These are phyloP conservation scores for Dendryphion nanum DNA, from an alignment of 2,329 filamentous ascomycete genomes.

Conservation along the genomic window DNA sequence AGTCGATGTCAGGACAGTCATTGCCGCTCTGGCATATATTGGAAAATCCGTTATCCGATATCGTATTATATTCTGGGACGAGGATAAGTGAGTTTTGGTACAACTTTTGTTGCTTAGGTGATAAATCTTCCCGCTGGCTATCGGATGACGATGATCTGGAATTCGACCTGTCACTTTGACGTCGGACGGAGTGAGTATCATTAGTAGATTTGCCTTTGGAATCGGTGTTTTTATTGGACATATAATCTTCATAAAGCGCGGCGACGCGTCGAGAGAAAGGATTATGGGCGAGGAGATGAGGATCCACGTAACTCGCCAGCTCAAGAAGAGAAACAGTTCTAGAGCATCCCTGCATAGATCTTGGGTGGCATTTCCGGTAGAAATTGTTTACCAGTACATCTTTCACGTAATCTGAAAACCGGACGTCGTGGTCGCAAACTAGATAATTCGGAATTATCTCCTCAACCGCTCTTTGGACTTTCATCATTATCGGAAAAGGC, in stretches of 20 bases:
- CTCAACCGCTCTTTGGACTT: conserved; percentile 10
- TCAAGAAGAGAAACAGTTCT: not conserved
- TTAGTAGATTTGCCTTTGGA: too few species aligned
- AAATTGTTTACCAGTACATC: not conserved
- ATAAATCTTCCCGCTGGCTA: too few species aligned
- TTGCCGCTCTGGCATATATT: not conserved
- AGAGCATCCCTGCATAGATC: not conserved
- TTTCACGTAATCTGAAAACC: conserved; percentile 4
- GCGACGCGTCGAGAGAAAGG: not conserved
- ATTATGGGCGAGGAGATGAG: not conserved
- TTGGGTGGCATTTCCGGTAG: not conserved
- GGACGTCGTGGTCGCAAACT: too few species aligned
- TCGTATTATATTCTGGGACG: not conserved
- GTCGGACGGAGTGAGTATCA: not conserved
- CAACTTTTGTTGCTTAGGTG: not conserved
- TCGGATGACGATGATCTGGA: not conserved
- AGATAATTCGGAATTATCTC: too few species aligned
- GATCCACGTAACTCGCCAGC: not conserved
- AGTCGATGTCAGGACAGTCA: not conserved
- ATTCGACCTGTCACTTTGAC: not conserved
- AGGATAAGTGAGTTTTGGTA: not conserved
- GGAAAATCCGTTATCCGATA: too few species aligned
- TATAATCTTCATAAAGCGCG: too few species aligned
- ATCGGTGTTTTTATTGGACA: too few species aligned
- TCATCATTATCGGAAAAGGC: conserved; percentile 11